Base-by-base conservation (phyloP, 371 early-diverging fungal genomes). In the Mycotypha africana region DNA sequence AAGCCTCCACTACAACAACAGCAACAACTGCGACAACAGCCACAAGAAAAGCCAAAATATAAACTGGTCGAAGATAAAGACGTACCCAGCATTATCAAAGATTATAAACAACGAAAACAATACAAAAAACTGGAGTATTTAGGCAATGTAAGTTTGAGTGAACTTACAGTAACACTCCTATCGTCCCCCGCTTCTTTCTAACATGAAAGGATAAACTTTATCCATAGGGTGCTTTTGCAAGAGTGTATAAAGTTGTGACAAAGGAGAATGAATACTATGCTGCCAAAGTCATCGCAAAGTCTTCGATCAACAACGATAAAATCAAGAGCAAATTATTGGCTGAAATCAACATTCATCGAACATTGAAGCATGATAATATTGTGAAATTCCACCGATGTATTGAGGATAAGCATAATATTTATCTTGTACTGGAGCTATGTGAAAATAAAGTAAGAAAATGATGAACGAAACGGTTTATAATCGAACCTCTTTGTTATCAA, bases 361-460 rank as follows among this genome's bases (percentile, higher is more conserved):
- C 51, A 0, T 62, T 95, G 56, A 66, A 55, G 14, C 96, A 99
- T 71, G 75, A 71, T 6, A 76, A 87, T 50, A 90, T 99, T 50
- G 98, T 98, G 24, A 78, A 75, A 21, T 93, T 94, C 51, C 60
- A 82, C 40, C 76, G 78, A 28, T 83, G 85, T 47, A 97, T 97
- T 71, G 92, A 95, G 60, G 97, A 96, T 65, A 70, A 70, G 7
- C 68, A 77, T 14, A 89, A 89, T 57, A 90, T 99, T 0, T 98
- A 95, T 67, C 79, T 99, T 52, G 76, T 98, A 15, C 67, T 99
- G 54, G 99, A 99, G 66, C 70, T 95, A 11, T 99, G 99, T 64
- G 86, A 87, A 30, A 91, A 90, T 62, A 79, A 78, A 62, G 94
- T 90, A 59, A 45, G 54, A 30, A 39, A 9, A n/a, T 14, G 12